These are phyloP conservation scores for Hypoxylon sp. DNA, from an alignment of 2,329 filamentous ascomycete genomes.

Conservation along the genomic window DNA sequence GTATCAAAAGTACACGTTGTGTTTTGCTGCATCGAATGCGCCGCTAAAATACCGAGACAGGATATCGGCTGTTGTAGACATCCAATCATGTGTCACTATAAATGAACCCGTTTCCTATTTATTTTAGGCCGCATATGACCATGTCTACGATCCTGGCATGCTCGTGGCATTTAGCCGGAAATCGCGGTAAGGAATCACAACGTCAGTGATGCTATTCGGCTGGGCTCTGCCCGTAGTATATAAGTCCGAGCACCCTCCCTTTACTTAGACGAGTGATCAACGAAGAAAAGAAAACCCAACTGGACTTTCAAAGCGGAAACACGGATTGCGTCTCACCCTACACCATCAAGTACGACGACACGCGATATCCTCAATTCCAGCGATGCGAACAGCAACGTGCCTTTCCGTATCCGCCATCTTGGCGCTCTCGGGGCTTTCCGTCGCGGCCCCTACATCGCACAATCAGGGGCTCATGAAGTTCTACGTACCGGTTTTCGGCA, in stretches of 20 bases:
- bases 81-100: slow-evolving; percentile 18
- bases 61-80: slow-evolving; percentile 23
- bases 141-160: not conserved
- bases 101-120: not conserved
- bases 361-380: not conserved
- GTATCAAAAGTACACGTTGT: not conserved
- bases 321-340: not conserved
- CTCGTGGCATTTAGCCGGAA: slow-evolving; percentile 37
- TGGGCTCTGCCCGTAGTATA: slow-evolving; percentile 12
- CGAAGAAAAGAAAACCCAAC: no score
- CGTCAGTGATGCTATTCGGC: slow-evolving; percentile 18
- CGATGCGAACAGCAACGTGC: slow-evolving; percentile 7
- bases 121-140: not conserved
- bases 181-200: not conserved
- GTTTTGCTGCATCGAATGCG: not conserved
- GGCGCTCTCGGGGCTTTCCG: not conserved
- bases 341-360: not conserved
- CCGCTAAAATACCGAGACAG: slow-evolving; percentile 1
- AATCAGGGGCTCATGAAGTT: slow-evolving; percentile 27
- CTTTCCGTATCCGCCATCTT: not conserved
- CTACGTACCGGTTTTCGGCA: slow-evolving; percentile 27
- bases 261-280: no score
- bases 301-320: no score
- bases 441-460: slow-evolving; percentile 14
- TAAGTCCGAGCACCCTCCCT: slow-evolving; percentile 7